Percentiles rank a stretch among this genome's conserved stretches.
Conservation (phyloP, 208 protist species). For the Crithidia acanthocephali region DNA sequence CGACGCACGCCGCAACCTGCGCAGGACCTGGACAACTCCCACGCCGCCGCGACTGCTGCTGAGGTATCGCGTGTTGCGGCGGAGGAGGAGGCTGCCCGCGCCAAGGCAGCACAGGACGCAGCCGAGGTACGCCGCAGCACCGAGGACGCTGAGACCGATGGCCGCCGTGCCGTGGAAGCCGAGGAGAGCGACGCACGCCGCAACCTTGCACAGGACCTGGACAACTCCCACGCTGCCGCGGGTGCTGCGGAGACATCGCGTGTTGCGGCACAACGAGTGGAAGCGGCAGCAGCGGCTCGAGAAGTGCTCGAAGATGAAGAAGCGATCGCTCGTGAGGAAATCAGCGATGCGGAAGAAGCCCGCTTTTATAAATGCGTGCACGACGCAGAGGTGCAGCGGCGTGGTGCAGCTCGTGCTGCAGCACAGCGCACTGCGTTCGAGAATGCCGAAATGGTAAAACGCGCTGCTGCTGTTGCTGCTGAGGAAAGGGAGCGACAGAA, state of each 20-base stretch:
- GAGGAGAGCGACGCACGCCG: not conserved
- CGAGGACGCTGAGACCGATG: constrained; percentile 15
- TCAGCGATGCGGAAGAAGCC: no score
- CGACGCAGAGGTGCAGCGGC: no score
- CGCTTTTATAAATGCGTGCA: no score
- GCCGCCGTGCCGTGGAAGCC: not conserved
- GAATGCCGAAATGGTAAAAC: no score
- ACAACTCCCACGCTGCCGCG: not conserved
- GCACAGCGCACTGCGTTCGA: no score
- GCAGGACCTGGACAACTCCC: not conserved
- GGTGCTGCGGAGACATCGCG: not conserved
- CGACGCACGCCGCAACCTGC: not conserved
- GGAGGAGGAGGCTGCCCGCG: not conserved
- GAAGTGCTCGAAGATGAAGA: no score
- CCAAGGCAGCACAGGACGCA: not conserved
- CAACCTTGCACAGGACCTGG: not conserved
- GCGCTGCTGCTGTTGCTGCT: no score
- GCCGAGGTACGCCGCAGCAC: not conserved
- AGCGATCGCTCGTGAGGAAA: no score
- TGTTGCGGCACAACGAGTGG: not conserved
- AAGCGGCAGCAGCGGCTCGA: no score
- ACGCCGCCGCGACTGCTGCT: not conserved
- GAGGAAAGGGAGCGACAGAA: no score
- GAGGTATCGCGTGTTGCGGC: not conserved
- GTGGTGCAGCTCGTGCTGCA: no score